These are phyloP conservation scores for Colletotrichum sp. DNA, from an alignment of 2,329 filamentous ascomycete genomes.

Conservation along the genomic window DNA sequence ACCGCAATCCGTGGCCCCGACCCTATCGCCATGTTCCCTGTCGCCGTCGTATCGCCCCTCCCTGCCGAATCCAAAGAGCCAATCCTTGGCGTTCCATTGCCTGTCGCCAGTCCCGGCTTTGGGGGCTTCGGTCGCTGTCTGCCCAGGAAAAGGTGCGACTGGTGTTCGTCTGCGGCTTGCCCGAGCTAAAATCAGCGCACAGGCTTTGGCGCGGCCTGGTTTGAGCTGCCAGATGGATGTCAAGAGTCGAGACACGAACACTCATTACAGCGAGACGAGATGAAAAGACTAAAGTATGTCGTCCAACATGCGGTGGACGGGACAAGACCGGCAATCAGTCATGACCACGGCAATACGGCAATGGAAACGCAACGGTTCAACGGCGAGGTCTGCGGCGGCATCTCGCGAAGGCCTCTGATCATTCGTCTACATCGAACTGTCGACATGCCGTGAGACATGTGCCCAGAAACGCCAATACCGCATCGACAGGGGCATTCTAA, in stretches of 20 bases:
- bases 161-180: background rate
- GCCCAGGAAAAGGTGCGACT: background rate
- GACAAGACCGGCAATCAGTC: background rate
- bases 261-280: background rate
- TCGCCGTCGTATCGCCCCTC: slow-evolving; percentile 10
- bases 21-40: slow-evolving; percentile 7
- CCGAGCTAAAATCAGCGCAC: background rate
- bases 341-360: background rate
- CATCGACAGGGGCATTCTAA: slow-evolving; percentile 12
- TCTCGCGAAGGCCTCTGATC: background rate
- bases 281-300: background rate
- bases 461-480: slow-evolving; percentile 13
- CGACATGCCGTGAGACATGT: slow-evolving; percentile 13
- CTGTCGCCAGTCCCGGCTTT: background rate
- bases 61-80: background rate
- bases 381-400: background rate
- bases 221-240: background rate
- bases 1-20: background rate
- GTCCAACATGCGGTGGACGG: background rate
- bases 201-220: background rate
- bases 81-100: slow-evolving; percentile 8
- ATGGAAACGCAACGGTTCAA: background rate
- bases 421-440: background rate
- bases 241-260: background rate
- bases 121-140: background rate